Percentiles rank a stretch among this genome's conserved stretches.
Evolutionary conservation across 2,329 filamentous ascomycete genomes (phyloP).

Genomic region (Aspergillus pseudonomiae): DNA sequence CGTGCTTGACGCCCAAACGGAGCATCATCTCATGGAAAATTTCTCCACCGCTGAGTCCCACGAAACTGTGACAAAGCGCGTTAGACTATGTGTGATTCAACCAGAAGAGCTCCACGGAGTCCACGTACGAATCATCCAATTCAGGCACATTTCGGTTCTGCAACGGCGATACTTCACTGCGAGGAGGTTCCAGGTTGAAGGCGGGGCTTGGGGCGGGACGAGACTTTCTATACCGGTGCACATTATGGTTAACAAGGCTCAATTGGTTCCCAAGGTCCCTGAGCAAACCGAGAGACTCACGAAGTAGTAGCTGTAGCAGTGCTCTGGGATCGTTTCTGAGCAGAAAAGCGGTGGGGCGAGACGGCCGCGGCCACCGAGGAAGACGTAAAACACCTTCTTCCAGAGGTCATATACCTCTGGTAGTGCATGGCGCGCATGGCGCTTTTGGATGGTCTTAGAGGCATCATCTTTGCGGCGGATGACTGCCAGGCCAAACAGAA

Average conservation of each 20-base stretch:
- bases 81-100: slow-evolving; percentile 12
- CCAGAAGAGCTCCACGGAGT: neutral
- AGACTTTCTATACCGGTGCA: slow-evolving; percentile 47
- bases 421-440: slow-evolving; percentile 51
- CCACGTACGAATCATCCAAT: slow-evolving; percentile 78
- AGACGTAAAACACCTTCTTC: slow-evolving; percentile 47
- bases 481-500: slow-evolving; percentile 36
- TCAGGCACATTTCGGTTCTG: slow-evolving; percentile 62
- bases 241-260: neutral
- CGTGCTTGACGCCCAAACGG: slow-evolving; percentile 84
- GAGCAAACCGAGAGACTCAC: slow-evolving; percentile 49
- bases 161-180: slow-evolving; percentile 70
- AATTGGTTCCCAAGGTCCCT: no score
- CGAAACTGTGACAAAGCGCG: slow-evolving; percentile 62
- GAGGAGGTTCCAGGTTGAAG: slow-evolving; percentile 56
- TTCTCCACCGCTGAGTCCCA: slow-evolving; percentile 91
- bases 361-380: slow-evolving; percentile 48
- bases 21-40: slow-evolving; percentile 99
- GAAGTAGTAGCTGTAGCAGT: slow-evolving; percentile 54
- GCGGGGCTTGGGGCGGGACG: slow-evolving; percentile 66
- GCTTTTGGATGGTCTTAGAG: slow-evolving; percentile 53
- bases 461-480: slow-evolving; percentile 50
- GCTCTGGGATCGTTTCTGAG: slow-evolving; percentile 50
- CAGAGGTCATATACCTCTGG: slow-evolving; percentile 43
- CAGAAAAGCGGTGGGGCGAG: slow-evolving; percentile 49